These are phyloP conservation scores for Paecilomyces sp. DNA, from an alignment of 2,329 filamentous ascomycete species.

Conservation along the genomic window DNA sequence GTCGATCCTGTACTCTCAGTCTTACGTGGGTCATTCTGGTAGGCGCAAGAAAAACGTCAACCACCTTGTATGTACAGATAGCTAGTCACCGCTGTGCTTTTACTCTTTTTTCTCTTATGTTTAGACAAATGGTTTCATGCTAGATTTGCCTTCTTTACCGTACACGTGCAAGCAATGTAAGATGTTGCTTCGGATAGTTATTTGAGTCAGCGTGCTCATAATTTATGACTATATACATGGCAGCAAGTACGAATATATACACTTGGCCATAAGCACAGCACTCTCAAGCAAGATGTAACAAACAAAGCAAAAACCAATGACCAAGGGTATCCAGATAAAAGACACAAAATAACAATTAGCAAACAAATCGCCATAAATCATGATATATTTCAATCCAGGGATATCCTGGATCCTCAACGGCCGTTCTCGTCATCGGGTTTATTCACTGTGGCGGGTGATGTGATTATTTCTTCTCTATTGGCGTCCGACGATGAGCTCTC, in stretches of 20 bases:
- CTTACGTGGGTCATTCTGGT: neutral
- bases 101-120: conserved; percentile 19
- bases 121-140: neutral
- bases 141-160: neutral
- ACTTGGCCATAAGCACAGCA: no score
- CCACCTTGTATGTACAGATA: conserved; percentile 34
- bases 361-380: neutral
- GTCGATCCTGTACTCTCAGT: neutral
- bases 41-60: neutral
- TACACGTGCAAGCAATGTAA: neutral
- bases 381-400: neutral
- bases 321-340: neutral
- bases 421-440: neutral
- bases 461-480: neutral
- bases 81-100: conserved; percentile 32
- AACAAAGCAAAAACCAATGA: neutral
- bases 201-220: neutral
- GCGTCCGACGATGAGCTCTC: neutral
- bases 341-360: no score
- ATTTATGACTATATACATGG: neutral
- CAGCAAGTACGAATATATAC: no score
- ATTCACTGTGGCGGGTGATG: neutral
- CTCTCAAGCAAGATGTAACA: neutral
- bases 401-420: neutral
- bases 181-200: neutral